Base-by-base conservation (phyloP, 805 yeast species). In the Myxozyma kluyveri region DNA sequence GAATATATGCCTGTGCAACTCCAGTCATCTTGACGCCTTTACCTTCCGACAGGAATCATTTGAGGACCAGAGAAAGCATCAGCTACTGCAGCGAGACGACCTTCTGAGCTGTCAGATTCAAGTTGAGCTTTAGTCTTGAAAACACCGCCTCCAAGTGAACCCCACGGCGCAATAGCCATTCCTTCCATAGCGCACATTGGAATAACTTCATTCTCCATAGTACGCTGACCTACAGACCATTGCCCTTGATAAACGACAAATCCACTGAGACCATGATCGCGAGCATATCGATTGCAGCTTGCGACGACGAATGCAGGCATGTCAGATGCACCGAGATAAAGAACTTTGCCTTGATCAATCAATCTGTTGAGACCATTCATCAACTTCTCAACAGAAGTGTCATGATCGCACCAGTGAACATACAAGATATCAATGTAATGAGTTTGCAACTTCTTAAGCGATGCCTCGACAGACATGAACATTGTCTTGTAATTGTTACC, bases 281-380 rank as follows among this genome's bases (percentile, higher is more conserved):
- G 80, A 54, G 72, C 70, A 82, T 82, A 82, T 26, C 75, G 75
- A 57, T 75, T 57, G 61, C 70, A 71, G 47, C 81, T 84, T 2
- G 88, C 86, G 51, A 74, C 66, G 82, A 81, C 57, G 21, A 68
- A 65, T 1, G 82, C 75, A 54, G 69, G 69, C 86, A 82, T 81
- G 2, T 82, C 67, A 1, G 84, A 80, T 1, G 86, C 84, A n/a
- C 86, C 86, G 51, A 82, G 73, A 63, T 82, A 82, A 43, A 83
- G 69, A 3, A 72, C 71, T 26, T 67, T 62, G 17, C 83, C 83
- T 26, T 59, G 49, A 29, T 71, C 69, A 21, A 79, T 76, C 18
- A 77, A 71, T 54, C 76, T 80, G 62, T 82, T 75, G 59, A 81
- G 68, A 0, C 84, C 76, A 59, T 67, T 73, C 83, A 81, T 80